Evolutionary conservation across 495 filamentous ascomycete genomes (phyloP), one percentile per base, ranked within the genome.

Genomic region (Tuber calosporum): DNA sequence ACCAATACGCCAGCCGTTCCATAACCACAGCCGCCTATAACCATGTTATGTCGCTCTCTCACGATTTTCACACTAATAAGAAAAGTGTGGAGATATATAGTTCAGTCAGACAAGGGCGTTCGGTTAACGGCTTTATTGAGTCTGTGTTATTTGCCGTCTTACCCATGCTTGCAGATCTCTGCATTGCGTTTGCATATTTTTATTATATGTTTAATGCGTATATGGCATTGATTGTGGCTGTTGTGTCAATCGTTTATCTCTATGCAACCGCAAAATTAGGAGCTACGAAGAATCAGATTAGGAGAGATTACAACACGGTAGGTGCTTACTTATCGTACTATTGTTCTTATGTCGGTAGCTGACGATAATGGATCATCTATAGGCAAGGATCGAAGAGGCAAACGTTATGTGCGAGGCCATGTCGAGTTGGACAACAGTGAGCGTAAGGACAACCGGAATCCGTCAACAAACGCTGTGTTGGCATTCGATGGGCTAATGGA

Each of bases 51-150:
- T 87, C 85, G 69, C 85, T 95, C 37, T 93, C 90, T 0, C 90
- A 89, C 74, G 91, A 94, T 77, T 94, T 93, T 74, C 91, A 95
- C 79, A 89, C 89, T 73, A 86, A 86, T 69, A 93, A 93, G 83
- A 87, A 87, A 71, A 89, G 88, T 5, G 91, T 88, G 9, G 90
- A 93, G 77, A 84, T 94, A 43, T 88, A 87, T 74, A 85, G 88
- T 76, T 87, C 91, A 4, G 87, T 94, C 40, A 84, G 85, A 40
- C 89, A 90, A 75, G 92, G 90, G 9, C 82, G 85, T 39, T 87
- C 87, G 48, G 84, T 94, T 20, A 87, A 86, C 53, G 85, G 86
- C 73, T 84, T 93, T 69, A 83, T 91, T 37, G 88, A 93, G 68
- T 87, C 87, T 17, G 82, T 93, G 66, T 85, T 89, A 68, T 93